Base-by-base conservation (phyloP, 192 early-diverging fungal genomes). In the Podila epigama region DNA sequence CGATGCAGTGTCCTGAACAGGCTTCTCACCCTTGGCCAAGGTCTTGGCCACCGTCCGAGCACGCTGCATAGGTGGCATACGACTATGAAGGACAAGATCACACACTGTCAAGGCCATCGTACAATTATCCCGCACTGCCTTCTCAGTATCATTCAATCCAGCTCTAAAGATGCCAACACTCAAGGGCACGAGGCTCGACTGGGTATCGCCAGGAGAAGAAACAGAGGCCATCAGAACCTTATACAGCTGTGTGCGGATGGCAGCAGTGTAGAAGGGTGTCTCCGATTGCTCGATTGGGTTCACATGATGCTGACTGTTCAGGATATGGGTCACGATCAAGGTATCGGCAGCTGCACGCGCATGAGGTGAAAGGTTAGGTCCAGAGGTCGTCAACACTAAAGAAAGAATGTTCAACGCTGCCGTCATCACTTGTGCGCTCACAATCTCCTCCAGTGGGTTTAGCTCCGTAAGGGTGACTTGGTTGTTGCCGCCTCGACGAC, bases 31-130 rank as follows among this genome's bases (percentile, higher is more conserved):
- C 44, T 67, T 67, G 22, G 44, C 63, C 16, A 56, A 25, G 20
- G 63, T 29, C 22, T 58, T 40, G 34, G 54, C 44, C n/a, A 63
- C 37, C 0, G 75, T 72, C 13, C 66, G 52, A 16, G 78, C 64
- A 27, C 79, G 62, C 39, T 78, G 70, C 63, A 86, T 75, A 32
- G 87, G 85, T 59, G 87, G 87, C 58, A 89, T 42, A 16, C 85
- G 75, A 55, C 66, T 64, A 55, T 89, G 87, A 55, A 78, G 73
- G 20, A 89, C 81, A 33, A 89, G 44, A 57, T 89, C 87, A 67
- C 87, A 89, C 36, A 85, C 75, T 0, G 79, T 73, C 56, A 88
- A 68, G 2, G 81, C 83, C 20, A 50, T 68, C 15, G 54, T 50
- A 22, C 72, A 75, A n/a, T 55, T 44, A 36, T 75, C 72, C 22